Percentiles rank a stretch among this genome's conserved stretches.
Conservation (phyloP, 2,329 filamentous ascomycete species). For the Lasiodiplodia theobromae region DNA sequence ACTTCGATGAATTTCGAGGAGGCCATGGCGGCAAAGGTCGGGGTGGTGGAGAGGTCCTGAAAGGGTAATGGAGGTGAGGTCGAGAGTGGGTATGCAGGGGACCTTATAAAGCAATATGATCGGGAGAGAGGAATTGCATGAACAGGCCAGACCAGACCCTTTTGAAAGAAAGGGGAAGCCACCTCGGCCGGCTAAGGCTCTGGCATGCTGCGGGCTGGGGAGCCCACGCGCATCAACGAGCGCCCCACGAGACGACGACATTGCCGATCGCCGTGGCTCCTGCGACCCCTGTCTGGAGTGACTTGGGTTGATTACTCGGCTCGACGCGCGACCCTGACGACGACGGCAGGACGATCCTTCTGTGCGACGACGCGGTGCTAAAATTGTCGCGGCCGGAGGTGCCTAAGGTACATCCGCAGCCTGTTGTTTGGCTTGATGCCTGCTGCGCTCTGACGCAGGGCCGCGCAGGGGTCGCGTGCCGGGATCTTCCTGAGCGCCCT, state of each 20-base stretch:
- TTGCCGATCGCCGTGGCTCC: slow-evolving; percentile 9
- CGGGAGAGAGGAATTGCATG: slow-evolving; percentile 12
- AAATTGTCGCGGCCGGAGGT: background rate
- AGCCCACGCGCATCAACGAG: slow-evolving; percentile 11
- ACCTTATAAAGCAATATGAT: slow-evolving; percentile 1
- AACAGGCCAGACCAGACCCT: slow-evolving; percentile 17
- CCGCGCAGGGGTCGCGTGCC: slow-evolving; percentile 4
- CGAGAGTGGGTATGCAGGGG: slow-evolving; percentile 20
- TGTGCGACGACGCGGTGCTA: slow-evolving; percentile 7
- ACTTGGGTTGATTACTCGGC: slow-evolving; percentile 1
- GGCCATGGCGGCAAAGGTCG: slow-evolving; percentile 35
- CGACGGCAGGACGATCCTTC: slow-evolving; percentile 1
- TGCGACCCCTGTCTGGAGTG: slow-evolving; percentile 14
- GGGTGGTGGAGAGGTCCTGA: background rate
- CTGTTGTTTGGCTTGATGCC: slow-evolving; percentile 20
- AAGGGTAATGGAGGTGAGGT: background rate
- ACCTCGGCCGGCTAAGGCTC: slow-evolving; percentile 11
- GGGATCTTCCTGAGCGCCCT: slow-evolving; percentile 10
- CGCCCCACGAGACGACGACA: slow-evolving; percentile 26
- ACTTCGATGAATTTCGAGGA: slow-evolving; percentile 49
- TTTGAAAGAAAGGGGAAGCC: slow-evolving; percentile 15
- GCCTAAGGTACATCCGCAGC: slow-evolving; percentile 20
- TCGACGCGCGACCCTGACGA: slow-evolving; percentile 9
- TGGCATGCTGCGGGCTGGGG: background rate
- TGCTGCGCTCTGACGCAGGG: slow-evolving; percentile 25